Evolutionary conservation across 495 filamentous ascomycete genomes (phyloP).

Genomic region (Aspergillus olivimuriae): DNA sequence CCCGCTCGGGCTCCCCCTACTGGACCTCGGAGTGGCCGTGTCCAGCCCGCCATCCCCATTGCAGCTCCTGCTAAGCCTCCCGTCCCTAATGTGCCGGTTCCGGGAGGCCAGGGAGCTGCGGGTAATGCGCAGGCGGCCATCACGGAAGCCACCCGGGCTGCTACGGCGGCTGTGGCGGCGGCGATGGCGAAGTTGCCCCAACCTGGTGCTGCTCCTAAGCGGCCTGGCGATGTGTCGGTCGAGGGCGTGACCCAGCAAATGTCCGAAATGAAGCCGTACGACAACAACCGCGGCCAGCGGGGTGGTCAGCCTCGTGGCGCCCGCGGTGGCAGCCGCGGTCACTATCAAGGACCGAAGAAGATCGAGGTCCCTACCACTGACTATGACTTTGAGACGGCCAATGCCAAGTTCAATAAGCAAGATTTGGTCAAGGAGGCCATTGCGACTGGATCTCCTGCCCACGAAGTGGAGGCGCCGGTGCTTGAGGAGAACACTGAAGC

Average conservation of each 20-base stretch:
- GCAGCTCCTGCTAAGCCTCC: slow-evolving; percentile 35
- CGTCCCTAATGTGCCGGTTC: slow-evolving; percentile 32
- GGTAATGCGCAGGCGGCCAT: slow-evolving; percentile 33
- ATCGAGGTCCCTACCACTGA: slow-evolving; percentile 84
- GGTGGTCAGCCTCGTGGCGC: slow-evolving; percentile 48
- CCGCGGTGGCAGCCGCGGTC: slow-evolving; percentile 50
- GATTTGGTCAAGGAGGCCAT: slow-evolving; percentile 89
- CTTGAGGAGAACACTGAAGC: too few relatives aligned
- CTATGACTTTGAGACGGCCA: slow-evolving; percentile 88
- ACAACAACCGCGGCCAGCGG: slow-evolving; percentile 42
- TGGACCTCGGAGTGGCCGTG: slow-evolving; percentile 41
- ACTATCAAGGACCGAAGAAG: slow-evolving; percentile 51
- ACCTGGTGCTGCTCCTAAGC: slow-evolving; percentile 39
- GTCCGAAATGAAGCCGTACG: slow-evolving; percentile 75
- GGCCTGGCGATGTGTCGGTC: slow-evolving; percentile 46
- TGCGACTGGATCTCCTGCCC: slow-evolving; percentile 63
- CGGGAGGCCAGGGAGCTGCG: slow-evolving; percentile 25
- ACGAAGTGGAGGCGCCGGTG: slow-evolving; percentile 34
- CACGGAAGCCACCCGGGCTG: slow-evolving; percentile 73
- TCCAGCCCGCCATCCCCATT: slow-evolving; percentile 63
- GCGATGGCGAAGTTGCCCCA: slow-evolving; percentile 79
- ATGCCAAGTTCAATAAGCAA: slow-evolving; percentile 98
- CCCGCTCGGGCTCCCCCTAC: slow-evolving; percentile 12
- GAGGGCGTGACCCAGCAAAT: slow-evolving; percentile 81
- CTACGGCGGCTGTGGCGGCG: slow-evolving; percentile 77